Evolutionary conservation across 305 asterid genomes (phyloP).

Genomic region (Fraxinus greggii): DNA sequence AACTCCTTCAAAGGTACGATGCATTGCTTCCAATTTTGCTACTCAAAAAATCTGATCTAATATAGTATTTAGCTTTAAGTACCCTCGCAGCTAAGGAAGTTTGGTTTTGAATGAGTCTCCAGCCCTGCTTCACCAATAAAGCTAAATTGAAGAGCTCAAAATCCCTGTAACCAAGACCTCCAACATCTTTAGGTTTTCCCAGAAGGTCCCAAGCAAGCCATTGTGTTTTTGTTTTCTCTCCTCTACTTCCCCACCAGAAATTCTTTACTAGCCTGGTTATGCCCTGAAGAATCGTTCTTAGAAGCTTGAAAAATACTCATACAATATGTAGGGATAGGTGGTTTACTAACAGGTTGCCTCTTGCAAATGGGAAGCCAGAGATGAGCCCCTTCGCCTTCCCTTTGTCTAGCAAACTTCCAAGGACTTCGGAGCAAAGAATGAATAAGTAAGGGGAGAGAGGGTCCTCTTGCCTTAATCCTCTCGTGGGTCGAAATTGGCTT

Average conservation of each 20-base stretch:
- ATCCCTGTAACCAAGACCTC: neutral
- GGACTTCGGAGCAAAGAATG: neutral
- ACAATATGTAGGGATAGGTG: neutral
- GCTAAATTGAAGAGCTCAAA: neutral
- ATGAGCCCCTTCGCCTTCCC: neutral
- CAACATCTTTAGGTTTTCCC: neutral
- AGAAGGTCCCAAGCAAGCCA: neutral
- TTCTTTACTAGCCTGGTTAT: neutral
- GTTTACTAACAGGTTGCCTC: neutral
- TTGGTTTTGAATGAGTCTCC: neutral
- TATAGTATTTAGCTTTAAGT: neutral
- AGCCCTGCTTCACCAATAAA: neutral
- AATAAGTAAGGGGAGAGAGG: neutral
- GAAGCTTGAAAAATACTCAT: neutral
- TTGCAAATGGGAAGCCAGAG: neutral
- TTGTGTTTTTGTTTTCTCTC: neutral
- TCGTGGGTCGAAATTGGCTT: neutral
- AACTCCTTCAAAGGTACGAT: neutral
- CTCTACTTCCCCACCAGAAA: neutral
- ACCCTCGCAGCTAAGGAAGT: neutral
- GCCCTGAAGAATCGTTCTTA: neutral
- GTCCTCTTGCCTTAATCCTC: neutral
- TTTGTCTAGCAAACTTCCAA: neutral
- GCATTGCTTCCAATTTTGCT: neutral
- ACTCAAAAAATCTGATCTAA: neutral